phyloP scores from a whole-genome alignment of 2,329 filamentous ascomycete genomes.

The Penicillium sp. region DNA sequence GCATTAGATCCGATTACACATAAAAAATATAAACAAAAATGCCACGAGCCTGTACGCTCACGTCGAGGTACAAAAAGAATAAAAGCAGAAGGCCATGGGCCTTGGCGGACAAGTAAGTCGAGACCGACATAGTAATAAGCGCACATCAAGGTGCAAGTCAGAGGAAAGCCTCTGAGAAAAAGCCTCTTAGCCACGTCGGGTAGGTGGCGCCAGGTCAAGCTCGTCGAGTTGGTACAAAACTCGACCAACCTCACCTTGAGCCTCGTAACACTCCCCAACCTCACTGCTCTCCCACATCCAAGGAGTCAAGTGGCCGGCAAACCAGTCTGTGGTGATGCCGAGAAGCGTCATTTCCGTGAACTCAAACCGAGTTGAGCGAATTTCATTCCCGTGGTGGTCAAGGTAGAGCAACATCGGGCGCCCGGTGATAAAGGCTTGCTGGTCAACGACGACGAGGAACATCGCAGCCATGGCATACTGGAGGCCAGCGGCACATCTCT shows the following conservation, averaged over 20 bases:
- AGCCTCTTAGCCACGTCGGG: not conserved
- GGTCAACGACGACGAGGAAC: not conserved
- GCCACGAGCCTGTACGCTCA: too few species aligned
- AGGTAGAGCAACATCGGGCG: not conserved
- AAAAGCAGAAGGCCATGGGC: too few species aligned
- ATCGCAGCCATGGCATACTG: not conserved
- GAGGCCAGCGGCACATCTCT: not conserved
- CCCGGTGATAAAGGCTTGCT: not conserved
- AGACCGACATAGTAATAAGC: too few species aligned
- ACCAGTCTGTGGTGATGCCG: not conserved
- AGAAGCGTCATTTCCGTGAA: not conserved
- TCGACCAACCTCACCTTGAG: not conserved
- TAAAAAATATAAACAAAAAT: too few species aligned
- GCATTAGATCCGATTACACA: too few species aligned
- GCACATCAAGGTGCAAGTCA: too few species aligned
- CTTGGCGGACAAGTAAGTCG: too few species aligned
- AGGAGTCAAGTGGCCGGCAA: not conserved
- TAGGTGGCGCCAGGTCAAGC: not conserved
- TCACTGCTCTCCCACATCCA: not conserved
- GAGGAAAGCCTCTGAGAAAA: too few species aligned
- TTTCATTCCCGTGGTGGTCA: not conserved
- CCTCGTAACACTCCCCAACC: not conserved
- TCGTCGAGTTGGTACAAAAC: not conserved
- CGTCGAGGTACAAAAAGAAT: too few species aligned
- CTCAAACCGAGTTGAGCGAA: not conserved